These are phyloP conservation scores for Ogataea paraovalis DNA, from an alignment of 805 yeast genomes.

Conservation along the genomic window DNA sequence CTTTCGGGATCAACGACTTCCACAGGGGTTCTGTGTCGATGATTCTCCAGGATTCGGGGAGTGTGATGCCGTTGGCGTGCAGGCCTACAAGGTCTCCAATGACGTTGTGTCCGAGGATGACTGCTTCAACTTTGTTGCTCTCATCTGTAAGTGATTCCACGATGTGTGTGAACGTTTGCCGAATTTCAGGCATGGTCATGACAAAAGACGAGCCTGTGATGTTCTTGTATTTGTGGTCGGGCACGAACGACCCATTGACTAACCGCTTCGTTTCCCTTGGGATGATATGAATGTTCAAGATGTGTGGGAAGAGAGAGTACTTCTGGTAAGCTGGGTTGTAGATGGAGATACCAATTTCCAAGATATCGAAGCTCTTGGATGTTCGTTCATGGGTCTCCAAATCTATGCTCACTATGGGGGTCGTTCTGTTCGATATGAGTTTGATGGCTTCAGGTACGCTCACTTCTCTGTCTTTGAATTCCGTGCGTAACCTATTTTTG, in stretches of 20 bases:
- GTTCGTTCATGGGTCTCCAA: slow-evolving; percentile 18
- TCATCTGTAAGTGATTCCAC: slow-evolving; percentile 7
- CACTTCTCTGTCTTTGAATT: not conserved
- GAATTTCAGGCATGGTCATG: not conserved
- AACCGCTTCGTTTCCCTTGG: slow-evolving; percentile 18
- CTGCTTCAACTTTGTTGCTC: not conserved
- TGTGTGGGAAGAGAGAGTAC: slow-evolving; percentile 29
- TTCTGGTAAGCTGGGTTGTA: slow-evolving; percentile 30
- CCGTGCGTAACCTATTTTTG: not conserved
- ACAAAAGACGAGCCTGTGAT: slow-evolving; percentile 27
- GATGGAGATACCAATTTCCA: slow-evolving; percentile 28
- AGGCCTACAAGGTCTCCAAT: slow-evolving; percentile 25
- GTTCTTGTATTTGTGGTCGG: slow-evolving; percentile 25
- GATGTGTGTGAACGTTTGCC: slow-evolving; percentile 11
- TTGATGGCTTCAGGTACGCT: slow-evolving; percentile 17
- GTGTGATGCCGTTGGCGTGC: slow-evolving; percentile 9
- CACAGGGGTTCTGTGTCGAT: slow-evolving; percentile 28
- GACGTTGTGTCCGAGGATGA: slow-evolving; percentile 30
- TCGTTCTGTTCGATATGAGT: slow-evolving; percentile 17
- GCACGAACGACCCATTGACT: slow-evolving; percentile 24
- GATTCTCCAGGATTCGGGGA: slow-evolving; percentile 19
- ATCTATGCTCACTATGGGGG: slow-evolving; percentile 26
- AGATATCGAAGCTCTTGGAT: slow-evolving; percentile 10
- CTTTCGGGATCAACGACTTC: slow-evolving; percentile 17
- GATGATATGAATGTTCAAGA: slow-evolving; percentile 26